phyloP scores from a whole-genome alignment of 345 rosid genomes.

The Hypericum androsaemum region DNA sequence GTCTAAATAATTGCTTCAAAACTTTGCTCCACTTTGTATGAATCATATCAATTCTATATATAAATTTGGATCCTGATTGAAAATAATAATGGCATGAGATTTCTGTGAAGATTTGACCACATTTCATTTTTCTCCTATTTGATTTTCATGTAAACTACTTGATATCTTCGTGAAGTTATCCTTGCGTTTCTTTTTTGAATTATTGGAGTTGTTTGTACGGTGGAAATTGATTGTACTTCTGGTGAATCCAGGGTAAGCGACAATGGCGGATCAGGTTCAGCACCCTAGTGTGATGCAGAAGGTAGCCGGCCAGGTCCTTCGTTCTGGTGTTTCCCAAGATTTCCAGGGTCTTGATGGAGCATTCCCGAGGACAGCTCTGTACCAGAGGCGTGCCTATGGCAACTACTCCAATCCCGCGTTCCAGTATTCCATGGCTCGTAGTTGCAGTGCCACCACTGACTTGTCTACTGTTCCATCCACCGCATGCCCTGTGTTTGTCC shows the following conservation, averaged over 20 bases:
- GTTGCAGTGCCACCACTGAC: neutral
- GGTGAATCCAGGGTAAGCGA: neutral
- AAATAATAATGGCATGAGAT: too few relatives aligned
- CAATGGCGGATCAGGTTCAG: constrained; percentile 1
- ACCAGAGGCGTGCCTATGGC: constrained; percentile 5
- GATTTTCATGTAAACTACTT: too few relatives aligned
- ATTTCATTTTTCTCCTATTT: too few relatives aligned
- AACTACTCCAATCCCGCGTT: constrained; percentile 5
- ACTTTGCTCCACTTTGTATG: too few relatives aligned
- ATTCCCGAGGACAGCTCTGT: neutral
- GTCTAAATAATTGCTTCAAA: too few relatives aligned
- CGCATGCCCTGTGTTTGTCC: neutral
- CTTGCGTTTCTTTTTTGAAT: neutral
- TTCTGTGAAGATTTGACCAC: too few relatives aligned
- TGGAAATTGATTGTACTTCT: neutral
- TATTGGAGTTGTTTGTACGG: neutral
- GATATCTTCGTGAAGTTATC: too few relatives aligned
- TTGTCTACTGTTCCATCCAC: neutral
- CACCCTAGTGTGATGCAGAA: constrained; percentile 2
- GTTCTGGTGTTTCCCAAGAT: neutral
- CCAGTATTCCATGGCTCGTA: neutral
- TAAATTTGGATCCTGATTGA: too few relatives aligned
- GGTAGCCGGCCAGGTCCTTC: constrained; percentile 4
- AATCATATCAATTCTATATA: too few relatives aligned
- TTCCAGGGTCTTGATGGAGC: neutral